phyloP scores from a whole-genome alignment of 352 stramenopile species.

The Aphanomyces cochlioides region DNA sequence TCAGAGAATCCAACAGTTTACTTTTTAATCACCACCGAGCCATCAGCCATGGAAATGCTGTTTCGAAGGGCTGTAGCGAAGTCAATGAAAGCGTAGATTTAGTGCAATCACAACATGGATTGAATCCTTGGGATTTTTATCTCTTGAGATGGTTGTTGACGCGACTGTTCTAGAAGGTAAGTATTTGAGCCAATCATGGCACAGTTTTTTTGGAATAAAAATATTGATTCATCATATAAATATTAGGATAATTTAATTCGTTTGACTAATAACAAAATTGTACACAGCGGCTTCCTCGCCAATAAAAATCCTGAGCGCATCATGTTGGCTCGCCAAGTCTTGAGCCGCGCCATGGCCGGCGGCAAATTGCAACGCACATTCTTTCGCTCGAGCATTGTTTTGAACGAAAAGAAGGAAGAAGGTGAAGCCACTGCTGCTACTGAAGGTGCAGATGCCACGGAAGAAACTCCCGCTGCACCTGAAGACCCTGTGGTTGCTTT shows the following conservation, averaged over 20 bases:
- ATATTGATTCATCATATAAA: not conserved
- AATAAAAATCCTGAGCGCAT: slow-evolving; percentile 15
- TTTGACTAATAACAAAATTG: not conserved
- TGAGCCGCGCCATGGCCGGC: slow-evolving; percentile 19
- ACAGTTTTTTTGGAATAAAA: not conserved
- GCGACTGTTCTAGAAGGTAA: slow-evolving; percentile 23
- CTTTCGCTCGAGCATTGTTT: slow-evolving; percentile 12
- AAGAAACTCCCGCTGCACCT: slow-evolving; percentile 28
- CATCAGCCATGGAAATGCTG: no score
- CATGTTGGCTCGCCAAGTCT: slow-evolving; percentile 27
- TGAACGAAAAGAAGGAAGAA: slow-evolving; percentile 56
- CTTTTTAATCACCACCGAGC: no score
- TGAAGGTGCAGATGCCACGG: not conserved
- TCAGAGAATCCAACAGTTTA: no score
- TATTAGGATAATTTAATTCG: slow-evolving; percentile 1
- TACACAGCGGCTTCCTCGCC: slow-evolving; percentile 2
- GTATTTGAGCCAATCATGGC: slow-evolving; percentile 19
- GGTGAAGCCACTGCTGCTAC: slow-evolving; percentile 30
- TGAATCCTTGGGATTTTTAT: no score
- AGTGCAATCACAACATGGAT: no score
- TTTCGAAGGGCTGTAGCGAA: no score
- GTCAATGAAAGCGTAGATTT: no score
- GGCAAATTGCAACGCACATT: slow-evolving; percentile 6
- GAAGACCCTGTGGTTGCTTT: slow-evolving; percentile 42
- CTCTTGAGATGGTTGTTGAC: no score